phyloP scores from a whole-genome alignment of 192 early-diverging fungal species.

The Gaertneriomyces semiglobifer region DNA sequence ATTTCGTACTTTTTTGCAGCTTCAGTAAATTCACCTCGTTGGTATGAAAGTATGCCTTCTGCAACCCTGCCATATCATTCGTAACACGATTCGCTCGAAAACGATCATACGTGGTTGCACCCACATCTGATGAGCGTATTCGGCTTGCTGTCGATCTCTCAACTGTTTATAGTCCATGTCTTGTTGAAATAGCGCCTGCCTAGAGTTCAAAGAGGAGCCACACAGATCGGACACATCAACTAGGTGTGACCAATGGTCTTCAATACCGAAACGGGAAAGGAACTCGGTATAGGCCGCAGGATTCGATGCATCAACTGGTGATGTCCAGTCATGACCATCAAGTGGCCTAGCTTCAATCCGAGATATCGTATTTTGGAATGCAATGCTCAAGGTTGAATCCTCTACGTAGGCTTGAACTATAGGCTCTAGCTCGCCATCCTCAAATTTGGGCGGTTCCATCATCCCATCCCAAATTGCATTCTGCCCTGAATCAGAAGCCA shows the following conservation, averaged over 20 bases:
- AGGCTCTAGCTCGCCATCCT: not conserved
- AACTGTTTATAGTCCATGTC: not conserved
- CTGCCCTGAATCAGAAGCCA: too few species aligned
- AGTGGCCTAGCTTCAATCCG: too few species aligned
- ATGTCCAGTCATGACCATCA: not conserved
- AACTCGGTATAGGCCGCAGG: conserved; percentile 3
- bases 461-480: too few species aligned
- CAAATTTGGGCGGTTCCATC: not conserved
- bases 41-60: conserved; percentile 15
- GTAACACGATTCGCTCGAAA: not conserved
- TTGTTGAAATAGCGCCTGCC: not conserved
- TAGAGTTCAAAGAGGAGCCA: not conserved
- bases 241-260: not conserved
- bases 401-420: not conserved
- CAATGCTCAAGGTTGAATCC: not conserved
- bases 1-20: conserved; percentile 18
- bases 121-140: conserved; percentile 14
- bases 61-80: conserved; percentile 9
- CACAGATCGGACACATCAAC: conserved; percentile 3
- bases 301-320: conserved; percentile 3
- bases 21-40: not conserved
- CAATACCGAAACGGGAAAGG: not conserved
- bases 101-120: conserved; percentile 4
- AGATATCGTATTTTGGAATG: not conserved
- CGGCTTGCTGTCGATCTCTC: conserved; percentile 7